These are phyloP conservation scores for Botrytis sinoallii DNA, from an alignment of 2,329 filamentous ascomycete genomes.

Conservation along the genomic window DNA sequence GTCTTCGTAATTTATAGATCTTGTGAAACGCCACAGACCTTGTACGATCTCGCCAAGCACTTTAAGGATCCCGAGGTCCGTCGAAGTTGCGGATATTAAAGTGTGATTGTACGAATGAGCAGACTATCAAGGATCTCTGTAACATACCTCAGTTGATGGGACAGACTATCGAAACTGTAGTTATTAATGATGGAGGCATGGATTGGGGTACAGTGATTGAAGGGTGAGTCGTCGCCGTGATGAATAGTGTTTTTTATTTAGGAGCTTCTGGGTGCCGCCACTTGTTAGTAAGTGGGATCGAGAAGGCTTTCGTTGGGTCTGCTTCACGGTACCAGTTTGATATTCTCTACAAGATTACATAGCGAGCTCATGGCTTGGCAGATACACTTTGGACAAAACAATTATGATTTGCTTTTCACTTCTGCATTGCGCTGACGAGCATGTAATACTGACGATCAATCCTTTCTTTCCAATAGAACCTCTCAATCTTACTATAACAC, in stretches of 20 bases:
- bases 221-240: not conserved
- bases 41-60: not conserved
- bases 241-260: not conserved
- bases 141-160: constrained; percentile 42
- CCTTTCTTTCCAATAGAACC: constrained; percentile 39
- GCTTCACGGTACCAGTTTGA: not conserved
- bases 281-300: not conserved
- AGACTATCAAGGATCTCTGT: constrained; percentile 48
- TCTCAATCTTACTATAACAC: constrained; percentile 53
- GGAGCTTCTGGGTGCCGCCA: not conserved
- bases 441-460: not conserved
- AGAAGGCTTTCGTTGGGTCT: not conserved
- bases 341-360: not conserved
- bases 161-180: not conserved
- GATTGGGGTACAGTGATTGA: constrained; percentile 4
- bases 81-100: constrained; percentile 31
- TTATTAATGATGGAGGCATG: constrained; percentile 10
- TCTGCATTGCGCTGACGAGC: not conserved
- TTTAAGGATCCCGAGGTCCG: not conserved
- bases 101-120: constrained; percentile 52
- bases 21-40: not conserved
- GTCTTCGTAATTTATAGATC: constrained; percentile 48
- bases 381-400: not conserved
- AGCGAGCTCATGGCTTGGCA: not conserved
- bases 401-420: no score